phyloP scores from a whole-genome alignment of 2,329 filamentous ascomycete genomes.

The Pyricularia pennisetigena region DNA sequence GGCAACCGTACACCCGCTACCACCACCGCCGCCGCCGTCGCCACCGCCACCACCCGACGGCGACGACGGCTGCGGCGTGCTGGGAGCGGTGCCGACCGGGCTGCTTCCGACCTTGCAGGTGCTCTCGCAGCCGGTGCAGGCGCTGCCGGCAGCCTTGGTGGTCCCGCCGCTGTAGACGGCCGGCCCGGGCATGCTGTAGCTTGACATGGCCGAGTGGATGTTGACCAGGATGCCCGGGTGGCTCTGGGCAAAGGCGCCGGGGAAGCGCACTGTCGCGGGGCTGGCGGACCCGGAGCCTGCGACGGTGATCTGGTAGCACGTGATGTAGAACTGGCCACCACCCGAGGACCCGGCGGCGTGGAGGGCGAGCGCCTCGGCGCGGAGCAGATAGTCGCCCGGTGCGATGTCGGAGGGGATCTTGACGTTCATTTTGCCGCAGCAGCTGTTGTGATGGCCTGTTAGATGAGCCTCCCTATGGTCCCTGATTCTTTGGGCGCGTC shows the following conservation, averaged over 20 bases:
- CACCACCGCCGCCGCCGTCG: neutral
- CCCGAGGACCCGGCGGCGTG: conserved; percentile 22
- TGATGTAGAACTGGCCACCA: conserved; percentile 21
- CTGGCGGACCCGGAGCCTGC: conserved; percentile 13
- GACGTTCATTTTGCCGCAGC: conserved; percentile 23
- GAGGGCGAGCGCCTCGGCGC: conserved; percentile 32
- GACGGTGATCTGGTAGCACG: conserved; percentile 18
- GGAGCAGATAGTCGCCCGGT: conserved; percentile 25
- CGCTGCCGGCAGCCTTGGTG: conserved; percentile 24
- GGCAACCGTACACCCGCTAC: conserved; percentile 9
- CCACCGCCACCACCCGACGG: neutral
- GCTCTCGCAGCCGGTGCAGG: conserved; percentile 23
- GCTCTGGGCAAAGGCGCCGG: conserved; percentile 25
- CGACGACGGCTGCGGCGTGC: conserved; percentile 9
- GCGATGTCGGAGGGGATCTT: conserved; percentile 14
- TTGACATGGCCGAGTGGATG: conserved; percentile 27
- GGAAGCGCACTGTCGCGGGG: conserved; percentile 20
- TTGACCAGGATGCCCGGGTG: conserved; percentile 31
- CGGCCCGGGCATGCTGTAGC: conserved; percentile 28
- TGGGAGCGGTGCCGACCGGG: conserved; percentile 15
- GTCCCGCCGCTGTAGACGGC: conserved; percentile 23
- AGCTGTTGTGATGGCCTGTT: conserved; percentile 14
- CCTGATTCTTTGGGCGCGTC: neutral
- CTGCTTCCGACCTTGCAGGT: conserved; percentile 23
- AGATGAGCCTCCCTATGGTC: neutral